A percentile compares a stretch with the other conserved stretches of the same genome.
These are phyloP conservation scores for Pythium coloratum DNA, from an alignment of 352 stramenopile species.

Conservation along the genomic window DNA sequence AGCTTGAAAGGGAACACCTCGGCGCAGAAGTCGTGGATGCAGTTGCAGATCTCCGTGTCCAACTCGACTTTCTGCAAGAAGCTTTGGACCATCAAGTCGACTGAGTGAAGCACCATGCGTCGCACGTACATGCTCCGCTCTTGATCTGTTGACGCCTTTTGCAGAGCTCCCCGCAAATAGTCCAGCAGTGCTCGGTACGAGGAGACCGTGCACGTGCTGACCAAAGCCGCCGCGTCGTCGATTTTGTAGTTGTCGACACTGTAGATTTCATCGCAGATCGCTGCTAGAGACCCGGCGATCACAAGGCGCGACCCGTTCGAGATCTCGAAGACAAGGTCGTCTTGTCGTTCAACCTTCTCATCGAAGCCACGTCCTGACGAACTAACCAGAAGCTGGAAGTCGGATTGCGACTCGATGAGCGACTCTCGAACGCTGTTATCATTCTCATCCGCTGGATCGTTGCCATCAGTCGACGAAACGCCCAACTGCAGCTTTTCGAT, in stretches of 20 bases:
- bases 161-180: conserved; percentile 19
- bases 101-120: conserved; percentile 70
- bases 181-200: conserved; percentile 24
- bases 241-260: conserved; percentile 54
- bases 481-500: conserved; percentile 29
- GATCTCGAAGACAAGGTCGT: conserved; percentile 37
- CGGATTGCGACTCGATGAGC: conserved; percentile 23
- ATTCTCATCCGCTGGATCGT: conserved; percentile 23
- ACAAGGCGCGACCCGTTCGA: conserved; percentile 51
- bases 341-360: conserved; percentile 41
- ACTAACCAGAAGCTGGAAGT: conserved; percentile 26
- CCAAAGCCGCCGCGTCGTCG: conserved; percentile 62
- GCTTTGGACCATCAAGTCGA: conserved; percentile 76
- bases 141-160: conserved; percentile 25
- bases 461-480: not conserved
- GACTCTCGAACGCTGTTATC: conserved; percentile 38
- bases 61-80: conserved; percentile 74
- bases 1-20: conserved; percentile 67
- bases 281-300: conserved; percentile 62
- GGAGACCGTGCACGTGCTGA: conserved; percentile 54
- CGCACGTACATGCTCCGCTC: conserved; percentile 49
- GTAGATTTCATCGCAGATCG: conserved; percentile 60
- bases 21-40: conserved; percentile 59
- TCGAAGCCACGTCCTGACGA: conserved; percentile 21
- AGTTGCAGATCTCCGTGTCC: conserved; percentile 58